These are phyloP conservation scores for Tagetes erecta DNA, from an alignment of 129 eudicot species.

Conservation along the genomic window DNA sequence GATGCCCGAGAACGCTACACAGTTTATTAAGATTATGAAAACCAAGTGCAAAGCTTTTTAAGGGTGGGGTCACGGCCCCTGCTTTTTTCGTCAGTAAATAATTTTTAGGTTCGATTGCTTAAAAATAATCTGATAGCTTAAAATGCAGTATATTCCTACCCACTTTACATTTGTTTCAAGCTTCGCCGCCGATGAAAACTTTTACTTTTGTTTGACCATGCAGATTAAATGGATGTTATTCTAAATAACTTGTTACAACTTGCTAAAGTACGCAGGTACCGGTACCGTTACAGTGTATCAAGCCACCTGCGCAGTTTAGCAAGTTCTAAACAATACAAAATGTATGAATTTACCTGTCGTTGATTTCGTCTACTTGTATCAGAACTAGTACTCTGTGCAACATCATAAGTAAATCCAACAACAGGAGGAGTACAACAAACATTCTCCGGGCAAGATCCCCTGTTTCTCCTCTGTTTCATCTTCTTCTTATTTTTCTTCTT, in stretches of 20 bases:
- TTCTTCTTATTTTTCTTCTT: constrained; percentile 23
- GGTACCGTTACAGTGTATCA: no score
- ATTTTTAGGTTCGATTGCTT: no score
- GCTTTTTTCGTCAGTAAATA: no score
- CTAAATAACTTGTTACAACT: no score
- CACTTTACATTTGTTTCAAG: no score
- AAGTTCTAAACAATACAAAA: not conserved
- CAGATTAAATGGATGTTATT: no score
- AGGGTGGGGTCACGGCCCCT: no score
- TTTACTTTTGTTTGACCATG: constrained; percentile 2
- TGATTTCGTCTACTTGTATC: constrained; percentile 34
- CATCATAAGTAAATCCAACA: constrained; percentile 44
- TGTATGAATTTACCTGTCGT: constrained; percentile 30
- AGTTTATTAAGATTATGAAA: not conserved
- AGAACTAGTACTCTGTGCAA: constrained; percentile 38
- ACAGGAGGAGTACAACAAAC: constrained; percentile 53
- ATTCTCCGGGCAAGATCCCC: constrained; percentile 30
- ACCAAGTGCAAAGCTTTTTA: no score
- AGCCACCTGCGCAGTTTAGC: not conserved
- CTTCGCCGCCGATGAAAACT: no score
- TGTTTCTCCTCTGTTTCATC: constrained; percentile 37
- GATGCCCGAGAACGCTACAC: constrained; percentile 34
- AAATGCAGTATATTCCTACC: no score
- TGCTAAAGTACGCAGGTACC: no score
- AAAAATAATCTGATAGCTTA: no score